Percentiles rank a stretch among this genome's conserved stretches.
These are phyloP conservation scores for Phaeomoniella chlamydospora DNA, from an alignment of 2,329 filamentous ascomycete species.

Conservation along the genomic window DNA sequence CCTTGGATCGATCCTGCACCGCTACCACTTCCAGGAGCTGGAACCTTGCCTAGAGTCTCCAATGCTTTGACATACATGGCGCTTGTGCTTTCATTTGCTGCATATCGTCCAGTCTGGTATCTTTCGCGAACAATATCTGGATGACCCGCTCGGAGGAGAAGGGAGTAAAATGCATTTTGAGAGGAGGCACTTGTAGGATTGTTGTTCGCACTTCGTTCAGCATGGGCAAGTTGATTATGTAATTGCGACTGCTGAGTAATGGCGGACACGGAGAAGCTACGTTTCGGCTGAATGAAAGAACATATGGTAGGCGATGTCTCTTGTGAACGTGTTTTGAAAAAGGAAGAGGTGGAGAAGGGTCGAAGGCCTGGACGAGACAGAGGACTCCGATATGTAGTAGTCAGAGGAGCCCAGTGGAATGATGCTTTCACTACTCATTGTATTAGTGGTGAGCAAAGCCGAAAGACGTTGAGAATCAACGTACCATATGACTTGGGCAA, in stretches of 20 bases:
- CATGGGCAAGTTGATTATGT: slow-evolving; percentile 57
- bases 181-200: slow-evolving; percentile 76
- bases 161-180: slow-evolving; percentile 88
- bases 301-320: no score
- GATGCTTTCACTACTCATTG: no score
- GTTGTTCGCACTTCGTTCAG: slow-evolving; percentile 85
- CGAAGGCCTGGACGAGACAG: no score
- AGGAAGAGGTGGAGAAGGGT: no score
- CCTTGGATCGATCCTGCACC: slow-evolving; percentile 1
- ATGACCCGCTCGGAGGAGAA: slow-evolving; percentile 82
- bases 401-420: no score
- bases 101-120: slow-evolving; percentile 75
- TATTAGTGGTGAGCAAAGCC: no score
- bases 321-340: no score
- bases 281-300: no score
- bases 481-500: neutral
- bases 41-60: slow-evolving; percentile 37
- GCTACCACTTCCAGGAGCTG: slow-evolving; percentile 3
- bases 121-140: slow-evolving; percentile 83
- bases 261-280: slow-evolving; percentile 5
- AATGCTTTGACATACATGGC: slow-evolving; percentile 67
- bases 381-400: no score
- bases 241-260: slow-evolving; percentile 6
- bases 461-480: neutral
- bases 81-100: slow-evolving; percentile 64